A percentile compares a stretch with the other conserved stretches of the same genome.
These are phyloP conservation scores for Pichia pseudocactophila DNA, from an alignment of 805 yeast species.

Conservation along the genomic window DNA sequence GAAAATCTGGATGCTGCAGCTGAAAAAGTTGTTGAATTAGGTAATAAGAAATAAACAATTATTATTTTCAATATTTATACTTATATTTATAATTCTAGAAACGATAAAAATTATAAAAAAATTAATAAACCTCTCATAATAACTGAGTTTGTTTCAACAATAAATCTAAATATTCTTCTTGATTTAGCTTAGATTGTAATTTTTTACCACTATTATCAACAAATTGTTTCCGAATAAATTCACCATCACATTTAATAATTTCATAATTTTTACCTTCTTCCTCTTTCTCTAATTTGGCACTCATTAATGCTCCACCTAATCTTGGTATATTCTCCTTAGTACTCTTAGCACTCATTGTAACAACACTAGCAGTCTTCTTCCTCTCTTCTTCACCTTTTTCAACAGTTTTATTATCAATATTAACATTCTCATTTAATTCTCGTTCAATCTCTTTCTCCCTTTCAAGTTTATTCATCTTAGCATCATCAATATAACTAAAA, in stretches of 20 bases:
- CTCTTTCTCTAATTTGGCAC: conserved; percentile 55
- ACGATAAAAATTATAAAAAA: no score
- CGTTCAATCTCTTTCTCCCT: conserved; percentile 32
- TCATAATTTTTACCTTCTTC: conserved; percentile 34
- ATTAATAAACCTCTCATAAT: background rate
- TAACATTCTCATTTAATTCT: conserved; percentile 26
- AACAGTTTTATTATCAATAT: conserved; percentile 35
- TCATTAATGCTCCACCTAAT: conserved; percentile 59
- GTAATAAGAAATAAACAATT: conserved; percentile 10
- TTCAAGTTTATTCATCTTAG: conserved; percentile 29
- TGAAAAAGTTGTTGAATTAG: conserved; percentile 78
- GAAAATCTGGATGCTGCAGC: conserved; percentile 97
- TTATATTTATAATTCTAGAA: background rate
- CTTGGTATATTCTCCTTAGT: conserved; percentile 49
- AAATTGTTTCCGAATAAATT: conserved; percentile 5
- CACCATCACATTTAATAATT: conserved; percentile 7
- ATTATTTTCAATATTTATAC: background rate
- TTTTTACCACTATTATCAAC: conserved; percentile 5
- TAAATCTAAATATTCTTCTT: conserved; percentile 26
- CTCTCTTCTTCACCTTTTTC: conserved; percentile 53
- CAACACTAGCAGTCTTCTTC: conserved; percentile 47
- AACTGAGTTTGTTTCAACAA: conserved; percentile 19
- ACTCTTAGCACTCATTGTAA: conserved; percentile 69
- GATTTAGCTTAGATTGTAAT: conserved; percentile 20
- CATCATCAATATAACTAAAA: conserved; percentile 67